phyloP scores from a whole-genome alignment of 2,329 filamentous ascomycete genomes.

The Dryadomyces quercivorus region DNA sequence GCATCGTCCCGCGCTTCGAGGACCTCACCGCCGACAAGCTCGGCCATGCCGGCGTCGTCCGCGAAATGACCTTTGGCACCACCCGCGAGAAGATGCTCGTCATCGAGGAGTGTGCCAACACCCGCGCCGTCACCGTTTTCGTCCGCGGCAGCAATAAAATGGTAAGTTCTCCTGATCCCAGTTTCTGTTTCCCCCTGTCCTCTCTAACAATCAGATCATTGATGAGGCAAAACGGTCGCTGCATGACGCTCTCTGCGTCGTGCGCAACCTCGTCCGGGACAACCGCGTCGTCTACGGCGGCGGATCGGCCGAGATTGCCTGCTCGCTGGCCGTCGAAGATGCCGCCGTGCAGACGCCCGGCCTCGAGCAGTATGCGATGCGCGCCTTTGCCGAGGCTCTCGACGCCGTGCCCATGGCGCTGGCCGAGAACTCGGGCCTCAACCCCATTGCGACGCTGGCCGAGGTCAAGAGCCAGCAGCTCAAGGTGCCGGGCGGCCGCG shows the following conservation, averaged over 20 bases:
- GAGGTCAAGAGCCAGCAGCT: conserved; percentile 94
- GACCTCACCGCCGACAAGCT: conserved; percentile 87
- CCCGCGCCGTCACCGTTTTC: conserved; percentile 89
- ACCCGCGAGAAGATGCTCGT: conserved; percentile 99
- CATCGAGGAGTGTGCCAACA: conserved; percentile 98
- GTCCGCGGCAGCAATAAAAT: conserved; percentile 99
- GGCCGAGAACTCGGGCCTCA: conserved; percentile 92
- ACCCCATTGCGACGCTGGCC: conserved; percentile 89
- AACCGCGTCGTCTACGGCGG: conserved; percentile 97
- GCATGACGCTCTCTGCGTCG: conserved; percentile 94
- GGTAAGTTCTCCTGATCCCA: conserved; percentile 44
- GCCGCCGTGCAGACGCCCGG: conserved; percentile 89
- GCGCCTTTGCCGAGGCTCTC: conserved; percentile 89
- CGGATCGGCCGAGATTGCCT: conserved; percentile 93
- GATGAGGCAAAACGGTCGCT: conserved; percentile 97
- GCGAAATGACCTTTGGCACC: conserved; percentile 93
- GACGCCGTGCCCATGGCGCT: conserved; percentile 91
- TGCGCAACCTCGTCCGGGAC: conserved; percentile 89
- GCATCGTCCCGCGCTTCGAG: conserved; percentile 95
- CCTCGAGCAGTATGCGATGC: conserved; percentile 98
- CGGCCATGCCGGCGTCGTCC: conserved; percentile 75
- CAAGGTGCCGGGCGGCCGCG: conserved; percentile 47
- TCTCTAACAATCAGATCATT: conserved; percentile 60
- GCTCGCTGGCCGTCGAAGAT: conserved; percentile 90
- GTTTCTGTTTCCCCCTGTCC: no score